A percentile compares a stretch with the other conserved stretches of the same genome.
phyloP scores from a whole-genome alignment of 495 filamentous ascomycete genomes.

The Xylaria castorea region DNA sequence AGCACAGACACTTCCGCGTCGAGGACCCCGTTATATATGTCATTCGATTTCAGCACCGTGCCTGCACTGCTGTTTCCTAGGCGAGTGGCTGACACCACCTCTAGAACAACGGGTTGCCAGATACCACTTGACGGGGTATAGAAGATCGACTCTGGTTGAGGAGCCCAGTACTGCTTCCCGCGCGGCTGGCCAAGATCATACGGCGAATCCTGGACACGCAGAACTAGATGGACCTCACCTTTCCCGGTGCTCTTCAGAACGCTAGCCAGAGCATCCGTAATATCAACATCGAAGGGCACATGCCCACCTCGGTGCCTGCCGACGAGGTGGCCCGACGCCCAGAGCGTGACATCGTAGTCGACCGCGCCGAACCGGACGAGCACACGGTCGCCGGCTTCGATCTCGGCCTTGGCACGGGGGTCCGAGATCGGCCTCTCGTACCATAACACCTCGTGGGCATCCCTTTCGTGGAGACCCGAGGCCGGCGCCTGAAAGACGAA shows the following conservation, averaged over 20 bases:
- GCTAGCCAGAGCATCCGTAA: conserved; percentile 55
- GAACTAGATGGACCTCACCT: conserved; percentile 30
- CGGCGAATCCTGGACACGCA: conserved; percentile 53
- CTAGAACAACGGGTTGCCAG: conserved; percentile 70
- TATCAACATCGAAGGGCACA: conserved; percentile 62
- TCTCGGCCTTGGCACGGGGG: conserved; percentile 46
- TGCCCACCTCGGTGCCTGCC: conserved; percentile 65
- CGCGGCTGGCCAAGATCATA: conserved; percentile 58
- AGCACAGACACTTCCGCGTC: conserved; percentile 37
- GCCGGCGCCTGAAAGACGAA: conserved; percentile 65
- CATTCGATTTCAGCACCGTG: conserved; percentile 41
- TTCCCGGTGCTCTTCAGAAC: conserved; percentile 38
- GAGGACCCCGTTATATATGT: conserved; percentile 37
- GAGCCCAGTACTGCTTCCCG: conserved; percentile 51
- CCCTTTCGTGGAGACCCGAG: conserved; percentile 59
- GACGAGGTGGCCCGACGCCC: conserved; percentile 59
- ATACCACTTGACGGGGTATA: conserved; percentile 68
- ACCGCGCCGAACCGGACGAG: conserved; percentile 67
- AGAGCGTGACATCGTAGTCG: conserved; percentile 67
- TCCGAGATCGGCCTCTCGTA: conserved; percentile 60
- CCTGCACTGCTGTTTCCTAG: conserved; percentile 42
- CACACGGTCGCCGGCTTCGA: conserved; percentile 47
- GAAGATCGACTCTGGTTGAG: conserved; percentile 64
- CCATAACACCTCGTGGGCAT: conserved; percentile 66
- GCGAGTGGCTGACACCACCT: conserved; percentile 55